Evolutionary conservation across 1,284 basidiomycete genomes (phyloP), one percentile per base, ranked within the genome.

Genomic region (Boletus mariae): DNA sequence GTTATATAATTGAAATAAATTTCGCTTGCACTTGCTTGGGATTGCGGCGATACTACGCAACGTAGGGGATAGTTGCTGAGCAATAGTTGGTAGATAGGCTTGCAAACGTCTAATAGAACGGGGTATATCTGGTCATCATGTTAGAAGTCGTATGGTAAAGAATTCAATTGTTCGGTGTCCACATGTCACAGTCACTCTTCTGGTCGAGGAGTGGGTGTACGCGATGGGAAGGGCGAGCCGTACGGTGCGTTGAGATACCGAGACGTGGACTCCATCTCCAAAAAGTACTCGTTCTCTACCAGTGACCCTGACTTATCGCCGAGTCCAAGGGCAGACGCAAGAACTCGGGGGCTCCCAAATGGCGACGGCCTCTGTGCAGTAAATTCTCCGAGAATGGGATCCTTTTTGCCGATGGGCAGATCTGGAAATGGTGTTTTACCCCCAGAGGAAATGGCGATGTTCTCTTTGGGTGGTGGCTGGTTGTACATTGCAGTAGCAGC

Each of bases 401-500:
- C 78, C 56, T 77, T 74, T 51, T 76, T 69, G 54, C 74, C 71
- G 43, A 80, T 66, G n/a, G 82, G 79, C 1, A 79, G 76, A n/a
- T 75, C 76, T 0, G 77, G 69, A 67, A 78, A 80, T 1, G 79
- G 68, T 8, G 71, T 67, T 45, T 67, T 61, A 55, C 69, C 65
- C 38, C 69, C 56, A 60, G 71, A 59, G 51, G 73, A 75, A 25
- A 67, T 70, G 54, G 71, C 64, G 28, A 72, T 59, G 17, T 74
- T 64, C 54, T 82, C 80, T 59, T 74, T 73, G 17, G 76, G 72
- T 9, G 77, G 66, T 0, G 85, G 85, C 62, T 86, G 84, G 71
- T 89, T 89, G 72, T 89, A 89, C 77, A 96, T 83, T 80, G 89
- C 94, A 2, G 95, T 98, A 13, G 94, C 88, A 10, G 79, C 77